Conservation (phyloP, 2,329 filamentous ascomycete species). For the Neocucurbitaria cava region DNA sequence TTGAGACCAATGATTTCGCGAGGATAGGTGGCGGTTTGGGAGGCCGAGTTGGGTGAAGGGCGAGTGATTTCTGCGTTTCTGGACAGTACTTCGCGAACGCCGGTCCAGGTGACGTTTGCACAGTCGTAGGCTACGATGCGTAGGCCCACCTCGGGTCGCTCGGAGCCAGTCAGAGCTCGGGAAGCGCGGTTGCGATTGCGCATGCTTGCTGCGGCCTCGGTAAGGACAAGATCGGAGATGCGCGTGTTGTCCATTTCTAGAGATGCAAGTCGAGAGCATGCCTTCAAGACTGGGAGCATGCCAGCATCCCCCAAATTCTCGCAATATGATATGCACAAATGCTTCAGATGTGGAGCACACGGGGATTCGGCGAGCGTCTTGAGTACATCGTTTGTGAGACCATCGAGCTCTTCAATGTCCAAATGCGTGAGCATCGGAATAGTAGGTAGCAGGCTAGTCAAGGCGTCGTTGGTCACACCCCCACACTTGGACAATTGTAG, state of each 20-base stretch:
- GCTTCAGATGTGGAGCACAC: slow-evolving; percentile 73
- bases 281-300: slow-evolving; percentile 81
- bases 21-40: slow-evolving; percentile 64
- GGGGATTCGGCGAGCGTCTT: slow-evolving; percentile 78
- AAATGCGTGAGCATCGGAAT: slow-evolving; percentile 81
- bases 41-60: slow-evolving; percentile 43
- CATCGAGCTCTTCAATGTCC: slow-evolving; percentile 84
- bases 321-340: slow-evolving; percentile 90
- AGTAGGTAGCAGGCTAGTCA: slow-evolving; percentile 76
- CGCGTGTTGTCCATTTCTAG: slow-evolving; percentile 94
- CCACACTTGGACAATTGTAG: slow-evolving; percentile 81
- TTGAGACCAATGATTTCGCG: slow-evolving; percentile 84
- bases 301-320: slow-evolving; percentile 83
- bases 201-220: slow-evolving; percentile 84
- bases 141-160: slow-evolving; percentile 63
- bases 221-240: slow-evolving; percentile 83
- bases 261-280: slow-evolving; percentile 71
- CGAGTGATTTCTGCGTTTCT: slow-evolving; percentile 79
- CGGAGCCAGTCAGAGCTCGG: slow-evolving; percentile 36
- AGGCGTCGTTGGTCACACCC: slow-evolving; percentile 74
- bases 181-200: slow-evolving; percentile 66
- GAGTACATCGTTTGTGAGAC: slow-evolving; percentile 77
- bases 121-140: slow-evolving; percentile 89
- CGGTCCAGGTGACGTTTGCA: slow-evolving; percentile 89
- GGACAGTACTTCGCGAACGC: slow-evolving; percentile 83